Evolutionary conservation across 495 filamentous ascomycete genomes (phyloP), one percentile per base, ranked within the genome.

Genomic region (Podospora tetraspora): DNA sequence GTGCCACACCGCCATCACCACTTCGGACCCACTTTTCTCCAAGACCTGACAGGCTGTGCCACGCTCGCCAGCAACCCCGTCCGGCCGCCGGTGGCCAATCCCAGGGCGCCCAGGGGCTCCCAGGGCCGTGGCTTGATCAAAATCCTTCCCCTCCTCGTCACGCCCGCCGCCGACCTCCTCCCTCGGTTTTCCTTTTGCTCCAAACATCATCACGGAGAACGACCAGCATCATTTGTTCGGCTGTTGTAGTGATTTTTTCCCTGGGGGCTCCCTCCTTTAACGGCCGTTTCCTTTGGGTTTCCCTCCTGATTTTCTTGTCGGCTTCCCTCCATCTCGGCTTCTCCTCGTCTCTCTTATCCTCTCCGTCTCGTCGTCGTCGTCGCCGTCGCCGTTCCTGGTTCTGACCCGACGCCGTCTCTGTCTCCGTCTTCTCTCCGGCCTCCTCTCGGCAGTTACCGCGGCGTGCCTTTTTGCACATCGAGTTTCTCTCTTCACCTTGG

Each of bases 231-330:
- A 64, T 69, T 61, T 69, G 70, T 68, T 70, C 71, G 74, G 70
- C 76, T 72, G 74, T 66, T 73, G 76, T 69, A 76, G 80, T 77
- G 79, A 79, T 79, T 79, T 78, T 79, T 74, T 43, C 19, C 34
- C 34, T 16, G 79, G 79, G 81, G 77, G 80, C 78, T 76, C 80
- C 76, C 77, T 81, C 77, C 79, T 80, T 81, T 81, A 60, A 80
- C 79, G 79, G 79, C 77, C 79, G 77, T 82, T 83, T 83, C 76
- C 74, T 82, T 84, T 82, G 76, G 74, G 71, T 77, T 70, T 64
- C 77, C 72, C 64, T 72, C 72, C 59, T 76, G 66, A 63, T 71
- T 69, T 75, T 70, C 73, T 62, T 63, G 24, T 66, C 71, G 57
- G 60, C 68, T 74, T 71, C 70, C 68, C 61, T 59, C 34, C 13